Base-by-base conservation (phyloP, 352 stramenopile genomes). In the Phytophthora chlamydospora region DNA sequence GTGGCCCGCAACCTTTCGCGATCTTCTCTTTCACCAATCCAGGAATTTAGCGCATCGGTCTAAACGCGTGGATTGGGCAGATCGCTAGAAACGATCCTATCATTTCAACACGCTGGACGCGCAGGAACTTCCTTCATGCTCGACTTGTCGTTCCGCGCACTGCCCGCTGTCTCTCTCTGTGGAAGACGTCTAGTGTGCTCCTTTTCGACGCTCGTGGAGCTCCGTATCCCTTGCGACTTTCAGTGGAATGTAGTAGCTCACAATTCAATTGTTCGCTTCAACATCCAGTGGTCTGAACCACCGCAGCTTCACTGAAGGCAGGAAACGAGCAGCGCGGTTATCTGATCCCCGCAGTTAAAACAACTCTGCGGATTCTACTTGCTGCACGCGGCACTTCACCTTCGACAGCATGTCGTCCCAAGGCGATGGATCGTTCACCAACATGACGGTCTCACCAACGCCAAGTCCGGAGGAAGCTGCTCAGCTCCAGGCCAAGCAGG, bases 391-490 rank as follows among this genome's bases (percentile, higher is more conserved):
- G 17, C 10, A 34, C 36, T 58, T 38, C 43, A 32, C 2, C 21
- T 31, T 58, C 48, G 46, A 54, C 48, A 45, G 11, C 44, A 73
- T 73, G 64, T 53, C 58, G 31, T 68, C 58, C 21, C 31, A 52
- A 55, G 50, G 35, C 35, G 34, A 19, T 10, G 46, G 40, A 11
- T 68, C 63, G 32, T 36, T 59, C 39, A 9, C 31, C 34, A 47
- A 60, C 42, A 14, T 19, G 5, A 55, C 53, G 3, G 49, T 56
- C 9, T 41, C 27, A n/a, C 38, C 52, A 32, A 76, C 61, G 4
- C 69, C 72, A 11, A 83, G 75, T 46, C 62, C 68, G 0, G 66
- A 67, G 31, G 45, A 80, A 45, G 56, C 40, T 29, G 62, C 55
- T 9, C 34, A 62, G 48, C 56, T 74, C 9, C 36, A 75, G 14